Conservation (phyloP, 352 stramenopile species). For the Phytophthora pisi region DNA sequence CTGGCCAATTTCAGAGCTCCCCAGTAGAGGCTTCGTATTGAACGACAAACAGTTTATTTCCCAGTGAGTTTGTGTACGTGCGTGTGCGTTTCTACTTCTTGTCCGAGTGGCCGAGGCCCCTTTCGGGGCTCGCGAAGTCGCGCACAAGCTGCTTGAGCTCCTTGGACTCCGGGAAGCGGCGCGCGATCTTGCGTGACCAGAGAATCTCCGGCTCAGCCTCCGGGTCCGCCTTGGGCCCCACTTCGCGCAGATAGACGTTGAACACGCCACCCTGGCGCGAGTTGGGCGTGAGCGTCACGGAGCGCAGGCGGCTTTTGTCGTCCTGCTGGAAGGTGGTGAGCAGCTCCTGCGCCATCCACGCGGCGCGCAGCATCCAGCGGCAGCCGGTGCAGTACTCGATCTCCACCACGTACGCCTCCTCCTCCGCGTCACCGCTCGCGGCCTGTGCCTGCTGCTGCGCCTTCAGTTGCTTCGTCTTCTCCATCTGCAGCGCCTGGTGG, state of each 20-base stretch:
- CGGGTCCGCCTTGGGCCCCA: slow-evolving; percentile 31
- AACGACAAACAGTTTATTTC: slow-evolving; percentile 4
- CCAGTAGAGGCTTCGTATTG: slow-evolving; percentile 16
- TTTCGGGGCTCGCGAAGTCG: slow-evolving; percentile 84
- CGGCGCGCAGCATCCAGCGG: slow-evolving; percentile 88
- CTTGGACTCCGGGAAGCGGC: slow-evolving; percentile 92
- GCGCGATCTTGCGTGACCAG: slow-evolving; percentile 84
- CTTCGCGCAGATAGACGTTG: slow-evolving; percentile 62
- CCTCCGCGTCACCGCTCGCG: background rate
- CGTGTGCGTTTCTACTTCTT: slow-evolving; percentile 52
- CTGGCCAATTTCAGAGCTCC: slow-evolving; percentile 28
- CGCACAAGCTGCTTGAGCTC: slow-evolving; percentile 93
- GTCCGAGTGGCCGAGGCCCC: slow-evolving; percentile 86
- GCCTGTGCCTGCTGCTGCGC: slow-evolving; percentile 6
- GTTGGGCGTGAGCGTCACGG: slow-evolving; percentile 73
- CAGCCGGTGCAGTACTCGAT: slow-evolving; percentile 94
- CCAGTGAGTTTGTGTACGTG: no score
- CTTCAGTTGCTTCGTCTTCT: slow-evolving; percentile 19
- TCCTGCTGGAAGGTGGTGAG: slow-evolving; percentile 92
- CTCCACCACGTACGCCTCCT: slow-evolving; percentile 65
- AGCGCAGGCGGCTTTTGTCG: slow-evolving; percentile 45
- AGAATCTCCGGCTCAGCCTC: slow-evolving; percentile 65
- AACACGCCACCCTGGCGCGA: slow-evolving; percentile 64
- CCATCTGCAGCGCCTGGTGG: slow-evolving; percentile 1
- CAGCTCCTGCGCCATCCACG: slow-evolving; percentile 92